phyloP scores from a whole-genome alignment of 768 basidiomycete species.

The Pulveroboletus sp. region DNA sequence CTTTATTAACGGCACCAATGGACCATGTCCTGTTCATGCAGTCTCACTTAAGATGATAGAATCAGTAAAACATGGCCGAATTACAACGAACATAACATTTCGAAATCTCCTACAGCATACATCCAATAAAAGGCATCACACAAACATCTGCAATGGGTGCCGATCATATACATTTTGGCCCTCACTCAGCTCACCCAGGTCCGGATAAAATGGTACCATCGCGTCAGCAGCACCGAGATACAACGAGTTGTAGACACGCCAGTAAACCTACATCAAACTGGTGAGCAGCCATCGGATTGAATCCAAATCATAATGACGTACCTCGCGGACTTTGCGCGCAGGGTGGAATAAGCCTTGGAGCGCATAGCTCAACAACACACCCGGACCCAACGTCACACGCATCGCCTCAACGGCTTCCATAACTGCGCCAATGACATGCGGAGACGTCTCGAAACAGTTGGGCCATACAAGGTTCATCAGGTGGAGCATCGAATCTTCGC shows the following conservation, averaged over 20 bases:
- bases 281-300: slow-evolving; percentile 1
- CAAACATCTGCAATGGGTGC: slow-evolving; percentile 80
- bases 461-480: slow-evolving; percentile 99
- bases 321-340: slow-evolving; percentile 94
- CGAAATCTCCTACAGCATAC: background rate
- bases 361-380: slow-evolving; percentile 87
- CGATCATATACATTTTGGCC: slow-evolving; percentile 87
- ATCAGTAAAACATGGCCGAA: no score
- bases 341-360: slow-evolving; percentile 97
- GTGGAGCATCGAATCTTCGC: slow-evolving; percentile 97
- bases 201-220: slow-evolving; percentile 93
- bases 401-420: slow-evolving; percentile 99
- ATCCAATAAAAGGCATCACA: slow-evolving; percentile 42
- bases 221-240: slow-evolving; percentile 91
- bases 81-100: background rate
- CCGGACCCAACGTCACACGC: slow-evolving; percentile 93
- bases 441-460: slow-evolving; percentile 97
- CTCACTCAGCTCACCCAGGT: slow-evolving; percentile 86
- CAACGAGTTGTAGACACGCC: slow-evolving; percentile 93
- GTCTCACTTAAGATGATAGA: no score
- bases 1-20: no score
- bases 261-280: slow-evolving; percentile 57
- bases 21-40: no score
- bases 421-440: slow-evolving; percentile 96
- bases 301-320: slow-evolving; percentile 33